Evolutionary conservation across 495 filamentous ascomycete species (phyloP), one percentile per base, ranked within the genome.

Genomic region (Chaetomidium leptoderma): DNA sequence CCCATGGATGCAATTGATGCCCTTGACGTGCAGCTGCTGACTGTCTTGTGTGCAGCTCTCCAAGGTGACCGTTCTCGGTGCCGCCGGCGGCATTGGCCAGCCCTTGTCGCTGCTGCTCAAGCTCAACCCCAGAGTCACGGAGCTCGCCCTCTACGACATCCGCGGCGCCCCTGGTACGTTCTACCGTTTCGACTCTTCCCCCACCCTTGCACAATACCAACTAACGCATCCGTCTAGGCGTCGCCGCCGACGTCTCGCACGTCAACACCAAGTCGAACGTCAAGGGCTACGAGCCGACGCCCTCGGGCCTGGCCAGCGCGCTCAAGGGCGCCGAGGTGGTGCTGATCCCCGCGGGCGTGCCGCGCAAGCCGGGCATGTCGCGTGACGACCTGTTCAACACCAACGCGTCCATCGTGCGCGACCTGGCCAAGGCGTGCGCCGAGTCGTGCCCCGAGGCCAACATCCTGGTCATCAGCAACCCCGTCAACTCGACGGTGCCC

Each of bases 351-450:
- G 93, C 93, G 66, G 93, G 93, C 79, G 93, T 98, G 62, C 93
- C 93, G 64, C 91, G 93, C 79, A 98, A 98, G 84, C 93, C 93
- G 69, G 93, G 93, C 77, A 98, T 98, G 93, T 95, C 89, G 78
- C 91, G 93, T 80, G 93, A 97, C 78, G 91, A 98, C 71, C 88
- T 98, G 54, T 98, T 98, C 89, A 98, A 98, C 82, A 98, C 92
- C 82, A 98, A 98, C 76, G 93, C 95, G 74, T 96, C 91, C 63
- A 98, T 98, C 70, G 93, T 98, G 72, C 93, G 93, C 60, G 93
- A 97, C 78, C 86, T 98, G 59, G 92, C 93, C 74, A 97, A 98
- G 85, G 91, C 91, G 64, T 85, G 84, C 69, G 93, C 93, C 67
- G 86, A 95, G 65, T 81, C 88, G 67, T 80, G 85, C 72, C 95